phyloP scores from a whole-genome alignment of 495 filamentous ascomycete genomes.

The Penicillium tannophilum region DNA sequence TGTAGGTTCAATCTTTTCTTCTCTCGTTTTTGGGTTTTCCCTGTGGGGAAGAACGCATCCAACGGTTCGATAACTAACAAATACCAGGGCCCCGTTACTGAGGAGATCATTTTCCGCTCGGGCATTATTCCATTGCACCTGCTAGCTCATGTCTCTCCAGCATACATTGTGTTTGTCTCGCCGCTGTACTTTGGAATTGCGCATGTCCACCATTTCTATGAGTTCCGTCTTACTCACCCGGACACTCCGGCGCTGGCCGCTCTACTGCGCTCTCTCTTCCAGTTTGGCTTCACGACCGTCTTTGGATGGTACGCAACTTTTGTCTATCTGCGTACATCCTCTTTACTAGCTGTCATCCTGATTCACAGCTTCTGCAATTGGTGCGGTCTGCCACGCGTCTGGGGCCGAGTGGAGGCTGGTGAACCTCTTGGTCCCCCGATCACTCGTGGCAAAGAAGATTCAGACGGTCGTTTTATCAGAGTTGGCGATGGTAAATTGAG shows the following conservation, averaged over 20 bases:
- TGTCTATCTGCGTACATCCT: constrained; percentile 85
- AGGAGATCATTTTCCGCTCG: constrained; percentile 92
- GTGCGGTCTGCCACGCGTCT: constrained; percentile 84
- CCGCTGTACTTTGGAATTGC: constrained; percentile 94
- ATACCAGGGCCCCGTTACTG: constrained; percentile 78
- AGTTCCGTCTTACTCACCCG: constrained; percentile 83
- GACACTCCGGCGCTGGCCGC: constrained; percentile 60
- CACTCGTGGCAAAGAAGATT: constrained; percentile 46
- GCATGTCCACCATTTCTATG: constrained; percentile 94
- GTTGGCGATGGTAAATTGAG: constrained; percentile 31
- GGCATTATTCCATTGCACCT: constrained; percentile 80
- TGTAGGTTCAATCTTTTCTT: constrained; percentile 33
- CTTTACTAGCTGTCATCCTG: constrained; percentile 67
- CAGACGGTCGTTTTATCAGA: constrained; percentile 20
- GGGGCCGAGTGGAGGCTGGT: constrained; percentile 67
- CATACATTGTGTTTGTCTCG: constrained; percentile 69
- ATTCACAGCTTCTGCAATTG: constrained; percentile 92
- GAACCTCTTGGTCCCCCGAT: constrained; percentile 33
- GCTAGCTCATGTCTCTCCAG: constrained; percentile 61
- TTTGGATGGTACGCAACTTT: constrained; percentile 95
- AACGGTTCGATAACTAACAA: constrained; percentile 9
- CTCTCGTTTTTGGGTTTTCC: not conserved
- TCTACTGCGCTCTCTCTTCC: constrained; percentile 71
- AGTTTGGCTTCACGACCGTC: constrained; percentile 89
- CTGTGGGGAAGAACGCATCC: not conserved